These are phyloP conservation scores for Delitschia confertaspora DNA, from an alignment of 495 filamentous ascomycete genomes.

Conservation along the genomic window DNA sequence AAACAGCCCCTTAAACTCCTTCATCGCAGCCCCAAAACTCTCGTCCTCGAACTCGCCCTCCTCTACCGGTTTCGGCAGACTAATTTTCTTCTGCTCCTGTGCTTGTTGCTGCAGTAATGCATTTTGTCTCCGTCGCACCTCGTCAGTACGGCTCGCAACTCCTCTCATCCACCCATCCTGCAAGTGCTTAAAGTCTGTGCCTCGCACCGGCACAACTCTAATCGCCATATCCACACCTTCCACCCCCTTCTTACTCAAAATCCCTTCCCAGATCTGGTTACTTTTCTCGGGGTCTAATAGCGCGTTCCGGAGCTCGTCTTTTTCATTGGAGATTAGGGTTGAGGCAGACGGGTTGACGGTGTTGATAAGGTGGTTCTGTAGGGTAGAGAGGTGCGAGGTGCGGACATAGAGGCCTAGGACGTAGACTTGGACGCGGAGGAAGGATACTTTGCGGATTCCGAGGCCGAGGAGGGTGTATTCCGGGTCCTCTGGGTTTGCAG, in stretches of 20 bases:
- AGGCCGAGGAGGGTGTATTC: constrained; percentile 84
- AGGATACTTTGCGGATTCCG: constrained; percentile 80
- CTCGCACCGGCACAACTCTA: constrained; percentile 72
- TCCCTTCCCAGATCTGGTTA: constrained; percentile 60
- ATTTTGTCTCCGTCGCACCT: constrained; percentile 25
- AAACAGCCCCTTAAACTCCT: constrained; percentile 68
- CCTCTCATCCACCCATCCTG: constrained; percentile 83
- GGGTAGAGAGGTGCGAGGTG: constrained; percentile 56
- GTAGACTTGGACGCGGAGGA: constrained; percentile 88
- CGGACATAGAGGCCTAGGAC: constrained; percentile 86
- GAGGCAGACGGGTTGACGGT: constrained; percentile 50
- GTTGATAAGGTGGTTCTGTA: constrained; percentile 49
- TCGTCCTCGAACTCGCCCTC: constrained; percentile 36
- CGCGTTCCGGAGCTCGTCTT: constrained; percentile 54
- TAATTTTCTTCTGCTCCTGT: constrained; percentile 6
- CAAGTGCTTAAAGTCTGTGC: constrained; percentile 86
- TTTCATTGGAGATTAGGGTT: constrained; percentile 70
- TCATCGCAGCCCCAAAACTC: constrained; percentile 59
- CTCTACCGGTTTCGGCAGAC: constrained; percentile 15
- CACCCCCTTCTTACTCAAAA: constrained; percentile 45
- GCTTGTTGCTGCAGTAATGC: constrained; percentile 18
- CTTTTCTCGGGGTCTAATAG: constrained; percentile 62
- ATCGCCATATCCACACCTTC: constrained; percentile 59
- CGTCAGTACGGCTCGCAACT: constrained; percentile 60
- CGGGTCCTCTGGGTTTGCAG: too few species aligned